A percentile compares a stretch with the other conserved stretches of the same genome.
Conservation (phyloP, 140 eudicot genomes). For the Anethum foeniculum region DNA sequence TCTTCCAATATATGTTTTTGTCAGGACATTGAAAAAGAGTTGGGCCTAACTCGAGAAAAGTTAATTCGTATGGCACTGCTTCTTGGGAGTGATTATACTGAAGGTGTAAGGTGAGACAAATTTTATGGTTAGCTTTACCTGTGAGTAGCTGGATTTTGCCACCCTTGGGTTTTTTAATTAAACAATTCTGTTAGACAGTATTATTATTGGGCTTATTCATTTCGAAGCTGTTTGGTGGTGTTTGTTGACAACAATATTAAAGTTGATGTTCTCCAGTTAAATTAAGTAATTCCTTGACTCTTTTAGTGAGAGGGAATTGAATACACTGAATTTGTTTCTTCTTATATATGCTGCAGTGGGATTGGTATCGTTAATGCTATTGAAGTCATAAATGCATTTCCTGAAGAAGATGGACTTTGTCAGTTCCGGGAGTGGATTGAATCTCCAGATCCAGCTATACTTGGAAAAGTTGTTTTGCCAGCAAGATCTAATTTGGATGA, state of each 20-base stretch:
- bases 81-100: conserved; percentile 97
- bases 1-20: conserved; percentile 7
- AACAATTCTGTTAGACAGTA: background rate
- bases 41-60: conserved; percentile 77
- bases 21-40: conserved; percentile 89
- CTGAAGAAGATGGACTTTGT: conserved; percentile 77
- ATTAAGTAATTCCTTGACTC: background rate
- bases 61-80: conserved; percentile 88
- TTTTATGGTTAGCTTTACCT: background rate
- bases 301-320: background rate
- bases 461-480: conserved; percentile 42
- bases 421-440: conserved; percentile 95
- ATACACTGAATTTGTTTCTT: background rate
- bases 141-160: background rate
- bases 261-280: background rate
- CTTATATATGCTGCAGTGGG: conserved; percentile 41
- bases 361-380: conserved; percentile 96
- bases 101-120: conserved; percentile 71
- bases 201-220: background rate
- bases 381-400: conserved; percentile 92
- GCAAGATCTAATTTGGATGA: conserved; percentile 36
- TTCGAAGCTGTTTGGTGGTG: background rate
- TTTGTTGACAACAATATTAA: background rate
- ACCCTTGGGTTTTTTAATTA: background rate
- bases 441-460: conserved; percentile 87